Conservation (phyloP, 495 filamentous ascomycete genomes). For the Endocarpon pusillum region DNA sequence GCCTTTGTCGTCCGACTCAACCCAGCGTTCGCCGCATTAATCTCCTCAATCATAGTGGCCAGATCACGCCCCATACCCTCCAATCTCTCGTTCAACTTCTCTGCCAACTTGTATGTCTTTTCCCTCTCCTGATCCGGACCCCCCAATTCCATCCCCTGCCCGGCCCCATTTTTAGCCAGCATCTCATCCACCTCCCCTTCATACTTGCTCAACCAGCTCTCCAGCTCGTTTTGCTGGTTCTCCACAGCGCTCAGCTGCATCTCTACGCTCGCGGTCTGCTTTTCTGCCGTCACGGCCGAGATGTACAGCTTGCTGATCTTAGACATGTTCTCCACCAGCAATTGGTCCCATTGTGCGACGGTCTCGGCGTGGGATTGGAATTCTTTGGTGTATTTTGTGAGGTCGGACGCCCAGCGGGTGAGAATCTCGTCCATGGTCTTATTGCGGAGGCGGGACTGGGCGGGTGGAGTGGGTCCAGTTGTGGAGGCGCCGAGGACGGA, state of each 20-base stretch:
- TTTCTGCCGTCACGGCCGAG: constrained; percentile 77
- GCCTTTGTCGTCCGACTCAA: constrained; percentile 75
- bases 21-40: constrained; percentile 69
- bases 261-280: constrained; percentile 79
- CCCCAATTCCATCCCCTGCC: constrained; percentile 49
- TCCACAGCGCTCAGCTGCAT: constrained; percentile 76
- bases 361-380: constrained; percentile 79
- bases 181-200: constrained; percentile 78
- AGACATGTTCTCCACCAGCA: constrained; percentile 78
- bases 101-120: constrained; percentile 80
- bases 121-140: constrained; percentile 90
- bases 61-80: constrained; percentile 86
- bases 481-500: constrained; percentile 49
- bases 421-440: constrained; percentile 99
- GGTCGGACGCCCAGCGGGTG: constrained; percentile 88
- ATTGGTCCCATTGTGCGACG: constrained; percentile 77
- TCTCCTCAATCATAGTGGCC: constrained; percentile 90
- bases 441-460: constrained; percentile 79
- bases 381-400: constrained; percentile 88
- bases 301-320: constrained; percentile 82
- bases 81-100: constrained; percentile 71
- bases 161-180: constrained; percentile 49
- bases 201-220: constrained; percentile 69
- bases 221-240: constrained; percentile 77
- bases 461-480: constrained; percentile 53